Percentiles rank a stretch among this genome's conserved stretches.
Evolutionary conservation across 257 asterid genomes (phyloP).

Genomic region (Lycium ferocissimum): DNA sequence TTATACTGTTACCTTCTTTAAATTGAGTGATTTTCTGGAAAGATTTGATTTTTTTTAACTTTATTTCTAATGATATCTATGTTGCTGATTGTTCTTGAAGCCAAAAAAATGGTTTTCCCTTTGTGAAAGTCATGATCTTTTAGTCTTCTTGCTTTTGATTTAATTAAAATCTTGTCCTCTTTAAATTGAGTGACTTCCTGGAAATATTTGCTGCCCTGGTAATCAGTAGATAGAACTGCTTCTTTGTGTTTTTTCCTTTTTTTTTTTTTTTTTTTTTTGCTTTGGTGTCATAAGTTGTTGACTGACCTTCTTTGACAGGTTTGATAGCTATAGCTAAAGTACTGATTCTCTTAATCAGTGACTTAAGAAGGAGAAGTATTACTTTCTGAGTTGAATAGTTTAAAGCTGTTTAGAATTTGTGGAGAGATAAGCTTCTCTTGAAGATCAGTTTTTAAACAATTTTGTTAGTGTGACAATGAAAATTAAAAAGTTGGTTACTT

Average conservation of each 20-base stretch:
- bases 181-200: conserved; percentile 4
- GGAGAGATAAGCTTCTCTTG: background rate
- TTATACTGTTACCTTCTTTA: background rate
- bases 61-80: background rate
- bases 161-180: background rate
- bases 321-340: background rate
- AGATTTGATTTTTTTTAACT: background rate
- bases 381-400: conserved; percentile 22
- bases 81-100: conserved; percentile 5
- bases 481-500: background rate
- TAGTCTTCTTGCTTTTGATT: background rate
- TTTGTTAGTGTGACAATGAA: background rate
- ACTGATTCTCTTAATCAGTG: background rate
- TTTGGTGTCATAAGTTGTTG: background rate
- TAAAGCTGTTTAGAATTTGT: conserved; percentile 19
- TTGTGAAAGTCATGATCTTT: background rate
- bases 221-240: background rate
- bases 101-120: background rate
- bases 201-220: background rate
- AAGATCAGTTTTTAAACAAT: background rate
- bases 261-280: background rate
- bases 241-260: background rate
- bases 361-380: background rate
- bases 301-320: conserved; percentile 20
- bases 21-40: background rate